Evolutionary conservation across 1,284 basidiomycete species (phyloP).

Genomic region (Gymnopus androsaceus): DNA sequence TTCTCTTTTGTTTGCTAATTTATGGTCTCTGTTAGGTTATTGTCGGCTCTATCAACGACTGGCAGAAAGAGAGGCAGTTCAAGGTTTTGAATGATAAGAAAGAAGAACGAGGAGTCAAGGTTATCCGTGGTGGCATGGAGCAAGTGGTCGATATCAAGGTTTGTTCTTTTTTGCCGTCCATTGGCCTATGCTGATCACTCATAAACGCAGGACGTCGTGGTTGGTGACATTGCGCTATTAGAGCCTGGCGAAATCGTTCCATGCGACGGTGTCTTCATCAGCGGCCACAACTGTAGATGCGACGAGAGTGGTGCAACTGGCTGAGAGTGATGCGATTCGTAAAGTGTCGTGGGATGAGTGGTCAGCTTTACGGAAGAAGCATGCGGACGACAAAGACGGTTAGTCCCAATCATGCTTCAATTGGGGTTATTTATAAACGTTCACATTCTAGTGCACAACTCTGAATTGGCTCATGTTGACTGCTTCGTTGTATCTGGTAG

Average conservation of each 20-base stretch:
- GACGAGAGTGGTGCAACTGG: conserved; percentile 97
- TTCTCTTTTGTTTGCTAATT: conserved; percentile 8
- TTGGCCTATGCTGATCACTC: conserved; percentile 1
- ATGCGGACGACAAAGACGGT: conserved; percentile 24
- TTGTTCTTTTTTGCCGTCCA: conserved; percentile 18
- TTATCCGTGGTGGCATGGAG: conserved; percentile 84
- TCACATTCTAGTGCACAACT: background rate
- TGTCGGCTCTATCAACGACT: conserved; percentile 90
- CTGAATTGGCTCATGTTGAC: conserved; percentile 68
- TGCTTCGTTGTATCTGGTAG: conserved; percentile 94
- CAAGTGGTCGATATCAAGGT: conserved; percentile 81
- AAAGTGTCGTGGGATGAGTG: conserved; percentile 86
- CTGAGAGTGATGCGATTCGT: conserved; percentile 92
- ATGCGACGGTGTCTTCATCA: conserved; percentile 92
- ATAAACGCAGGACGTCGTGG: conserved; percentile 74
- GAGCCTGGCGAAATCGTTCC: conserved; percentile 97
- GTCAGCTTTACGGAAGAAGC: conserved; percentile 43
- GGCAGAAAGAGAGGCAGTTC: conserved; percentile 98
- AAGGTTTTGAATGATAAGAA: conserved; percentile 91
- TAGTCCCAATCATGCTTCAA: background rate
- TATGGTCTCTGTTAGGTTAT: conserved; percentile 53
- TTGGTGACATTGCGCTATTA: conserved; percentile 89
- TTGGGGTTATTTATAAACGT: background rate
- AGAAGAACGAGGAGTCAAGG: conserved; percentile 92
- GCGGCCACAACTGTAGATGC: conserved; percentile 92